These are phyloP conservation scores for Exophiala spinifera DNA, from an alignment of 2,329 filamentous ascomycete species.

Conservation along the genomic window DNA sequence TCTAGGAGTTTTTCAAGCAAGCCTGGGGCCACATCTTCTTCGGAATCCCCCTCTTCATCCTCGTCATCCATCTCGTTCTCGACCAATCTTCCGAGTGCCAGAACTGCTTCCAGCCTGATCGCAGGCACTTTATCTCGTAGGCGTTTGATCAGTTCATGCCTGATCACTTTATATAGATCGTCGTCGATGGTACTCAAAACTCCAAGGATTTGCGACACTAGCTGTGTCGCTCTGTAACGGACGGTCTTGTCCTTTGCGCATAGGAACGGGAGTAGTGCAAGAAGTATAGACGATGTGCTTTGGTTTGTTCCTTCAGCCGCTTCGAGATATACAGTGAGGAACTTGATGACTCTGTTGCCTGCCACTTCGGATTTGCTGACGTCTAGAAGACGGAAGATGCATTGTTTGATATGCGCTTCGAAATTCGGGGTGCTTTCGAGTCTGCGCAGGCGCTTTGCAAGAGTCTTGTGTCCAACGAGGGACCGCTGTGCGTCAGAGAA, in stretches of 20 bases:
- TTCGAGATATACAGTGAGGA: conserved; percentile 80
- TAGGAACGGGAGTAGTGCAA: conserved; percentile 68
- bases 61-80: conserved; percentile 68
- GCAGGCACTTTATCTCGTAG: conserved; percentile 92
- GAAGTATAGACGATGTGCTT: conserved; percentile 64
- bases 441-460: conserved; percentile 82
- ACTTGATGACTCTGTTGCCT: conserved; percentile 80
- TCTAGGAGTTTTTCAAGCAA: conserved; percentile 80
- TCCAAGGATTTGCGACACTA: conserved; percentile 88
- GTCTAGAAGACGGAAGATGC: conserved; percentile 74
- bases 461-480: conserved; percentile 84
- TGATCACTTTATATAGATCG: conserved; percentile 78
- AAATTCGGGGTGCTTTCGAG: conserved; percentile 73
- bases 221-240: conserved; percentile 82
- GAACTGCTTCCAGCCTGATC: conserved; percentile 85
- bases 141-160: conserved; percentile 74
- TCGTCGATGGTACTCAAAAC: conserved; percentile 89
- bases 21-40: conserved; percentile 62
- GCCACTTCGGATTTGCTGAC: conserved; percentile 90
- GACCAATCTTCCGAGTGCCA: conserved; percentile 81
- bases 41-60: conserved; percentile 52
- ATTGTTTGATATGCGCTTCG: conserved; percentile 79
- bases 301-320: conserved; percentile 84
- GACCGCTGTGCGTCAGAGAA: conserved; percentile 84
- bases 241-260: conserved; percentile 88